Conservation (phyloP, 2,329 filamentous ascomycete genomes). For the Orbilia blumenaviensis region DNA sequence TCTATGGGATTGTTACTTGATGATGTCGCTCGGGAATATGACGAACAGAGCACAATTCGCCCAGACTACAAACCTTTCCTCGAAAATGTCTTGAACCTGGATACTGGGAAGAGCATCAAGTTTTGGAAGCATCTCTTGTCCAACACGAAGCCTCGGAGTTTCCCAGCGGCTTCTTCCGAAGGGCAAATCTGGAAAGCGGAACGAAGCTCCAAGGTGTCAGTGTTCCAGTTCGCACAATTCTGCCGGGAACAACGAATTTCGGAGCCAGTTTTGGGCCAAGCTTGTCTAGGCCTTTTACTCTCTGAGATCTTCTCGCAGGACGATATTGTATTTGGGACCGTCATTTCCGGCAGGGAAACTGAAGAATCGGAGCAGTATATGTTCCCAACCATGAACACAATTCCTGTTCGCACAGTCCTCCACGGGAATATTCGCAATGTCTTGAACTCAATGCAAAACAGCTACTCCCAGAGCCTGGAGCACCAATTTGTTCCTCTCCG, state of each 20-base stretch:
- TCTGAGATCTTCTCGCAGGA: slow-evolving; percentile 71
- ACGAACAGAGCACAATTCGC: slow-evolving; percentile 62
- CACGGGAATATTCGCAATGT: slow-evolving; percentile 74
- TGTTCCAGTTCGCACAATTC: slow-evolving; percentile 65
- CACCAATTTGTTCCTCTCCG: slow-evolving; percentile 81
- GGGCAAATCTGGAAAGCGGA: slow-evolving; percentile 30
- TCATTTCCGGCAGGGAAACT: slow-evolving; percentile 84
- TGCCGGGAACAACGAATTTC: slow-evolving; percentile 76
- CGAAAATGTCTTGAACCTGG: slow-evolving; percentile 61
- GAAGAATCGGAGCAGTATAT: slow-evolving; percentile 73
- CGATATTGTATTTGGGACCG: slow-evolving; percentile 82
- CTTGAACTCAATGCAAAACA: slow-evolving; percentile 77
- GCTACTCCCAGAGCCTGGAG: slow-evolving; percentile 71
- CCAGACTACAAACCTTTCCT: slow-evolving; percentile 66
- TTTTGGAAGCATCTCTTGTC: slow-evolving; percentile 80
- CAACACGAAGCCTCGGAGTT: slow-evolving; percentile 62
- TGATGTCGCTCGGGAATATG: slow-evolving; percentile 74
- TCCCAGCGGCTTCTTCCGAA: slow-evolving; percentile 59
- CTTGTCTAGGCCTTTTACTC: slow-evolving; percentile 77
- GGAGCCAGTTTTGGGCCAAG: slow-evolving; percentile 78
- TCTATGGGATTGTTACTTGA: slow-evolving; percentile 78
- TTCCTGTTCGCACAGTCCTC: slow-evolving; percentile 76
- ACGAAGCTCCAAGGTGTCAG: slow-evolving; percentile 19
- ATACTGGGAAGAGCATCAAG: slow-evolving; percentile 63
- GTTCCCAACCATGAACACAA: slow-evolving; percentile 93